Conservation (phyloP, 1,139 yeast species). For the Suhomyces bolitotheri region DNA sequence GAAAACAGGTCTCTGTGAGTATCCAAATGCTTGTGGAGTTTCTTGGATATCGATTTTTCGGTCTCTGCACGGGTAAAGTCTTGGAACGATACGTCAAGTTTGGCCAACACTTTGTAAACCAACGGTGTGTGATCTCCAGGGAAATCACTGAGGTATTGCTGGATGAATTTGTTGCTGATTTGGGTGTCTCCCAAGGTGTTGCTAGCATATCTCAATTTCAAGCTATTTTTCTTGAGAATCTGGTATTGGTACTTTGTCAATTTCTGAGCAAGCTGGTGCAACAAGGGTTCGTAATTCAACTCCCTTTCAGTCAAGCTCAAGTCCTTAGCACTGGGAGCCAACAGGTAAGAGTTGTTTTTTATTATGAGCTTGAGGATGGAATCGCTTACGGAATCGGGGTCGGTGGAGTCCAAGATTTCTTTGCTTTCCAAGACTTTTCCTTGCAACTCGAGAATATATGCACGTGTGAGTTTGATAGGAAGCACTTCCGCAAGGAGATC, state of each 20-base stretch:
- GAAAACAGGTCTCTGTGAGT: slow-evolving; percentile 6
- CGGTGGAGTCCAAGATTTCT: slow-evolving; percentile 31
- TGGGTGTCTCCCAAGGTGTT: slow-evolving; percentile 36
- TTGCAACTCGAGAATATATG: slow-evolving; percentile 57
- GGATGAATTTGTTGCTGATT: slow-evolving; percentile 22
- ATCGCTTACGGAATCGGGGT: slow-evolving; percentile 28
- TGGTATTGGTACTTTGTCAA: slow-evolving; percentile 47
- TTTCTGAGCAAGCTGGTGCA: slow-evolving; percentile 38
- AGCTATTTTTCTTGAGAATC: slow-evolving; percentile 44
- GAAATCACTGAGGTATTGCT: slow-evolving; percentile 24
- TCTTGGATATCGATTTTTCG: slow-evolving; percentile 22
- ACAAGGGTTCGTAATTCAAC: slow-evolving; percentile 41
- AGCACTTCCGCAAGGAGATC: slow-evolving; percentile 50
- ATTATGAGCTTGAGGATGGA: slow-evolving; percentile 33
- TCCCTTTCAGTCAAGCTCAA: slow-evolving; percentile 45
- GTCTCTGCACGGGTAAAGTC: slow-evolving; percentile 26
- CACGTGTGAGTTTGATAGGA: slow-evolving; percentile 69
- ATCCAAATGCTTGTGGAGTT: slow-evolving; percentile 29
- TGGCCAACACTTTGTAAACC: slow-evolving; percentile 32
- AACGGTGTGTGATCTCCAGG: slow-evolving; percentile 38
- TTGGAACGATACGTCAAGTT: slow-evolving; percentile 29
- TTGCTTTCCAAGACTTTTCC: slow-evolving; percentile 48
- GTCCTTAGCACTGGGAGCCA: slow-evolving; percentile 6
- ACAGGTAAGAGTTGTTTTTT: slow-evolving; percentile 36
- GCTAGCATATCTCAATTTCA: slow-evolving; percentile 40